Percentiles rank a stretch among this genome's conserved stretches.
Conservation (phyloP, 1,139 yeast species). For the Protomyces macrosporus region DNA sequence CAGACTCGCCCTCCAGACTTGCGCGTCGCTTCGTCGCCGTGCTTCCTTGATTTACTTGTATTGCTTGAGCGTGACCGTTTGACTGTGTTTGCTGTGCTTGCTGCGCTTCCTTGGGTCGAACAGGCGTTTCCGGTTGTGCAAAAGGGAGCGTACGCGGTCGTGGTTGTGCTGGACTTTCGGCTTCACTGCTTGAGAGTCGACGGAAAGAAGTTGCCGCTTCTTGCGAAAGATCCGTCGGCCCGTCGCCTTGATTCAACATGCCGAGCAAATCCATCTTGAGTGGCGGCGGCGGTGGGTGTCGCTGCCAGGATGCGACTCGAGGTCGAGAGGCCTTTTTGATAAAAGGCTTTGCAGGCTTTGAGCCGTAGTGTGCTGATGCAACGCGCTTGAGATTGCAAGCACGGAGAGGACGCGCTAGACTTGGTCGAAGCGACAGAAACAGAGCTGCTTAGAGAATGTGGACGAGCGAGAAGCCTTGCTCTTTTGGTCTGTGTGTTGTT, state of each 20-base stretch:
- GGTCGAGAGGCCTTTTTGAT: no score
- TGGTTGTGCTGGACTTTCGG: slow-evolving; percentile 3
- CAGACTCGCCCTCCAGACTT: not conserved
- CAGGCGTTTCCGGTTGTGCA: not conserved
- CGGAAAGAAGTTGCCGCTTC: slow-evolving; percentile 10
- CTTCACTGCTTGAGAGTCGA: slow-evolving; percentile 10
- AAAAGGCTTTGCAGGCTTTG: no score
- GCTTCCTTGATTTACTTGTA: not conserved
- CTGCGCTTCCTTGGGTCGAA: not conserved
- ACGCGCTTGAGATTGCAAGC: no score
- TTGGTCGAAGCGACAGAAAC: no score
- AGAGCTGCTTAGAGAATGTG: no score
- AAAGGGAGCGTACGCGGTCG: slow-evolving; percentile 2
- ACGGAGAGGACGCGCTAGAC: no score
- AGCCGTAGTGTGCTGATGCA: no score
- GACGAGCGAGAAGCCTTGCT: no score
- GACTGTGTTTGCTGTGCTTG: not conserved
- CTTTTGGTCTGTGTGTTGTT: no score
- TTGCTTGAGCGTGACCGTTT: not conserved
- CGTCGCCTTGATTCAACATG: slow-evolving; percentile 7
- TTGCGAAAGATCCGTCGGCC: slow-evolving; percentile 1
- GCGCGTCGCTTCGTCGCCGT: not conserved
- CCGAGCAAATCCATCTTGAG: slow-evolving; percentile 8
- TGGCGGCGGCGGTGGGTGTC: not conserved
- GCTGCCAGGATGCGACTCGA: no score